phyloP scores from a whole-genome alignment of 2,329 filamentous ascomycete species.

The Aspergillus ochraceus region DNA sequence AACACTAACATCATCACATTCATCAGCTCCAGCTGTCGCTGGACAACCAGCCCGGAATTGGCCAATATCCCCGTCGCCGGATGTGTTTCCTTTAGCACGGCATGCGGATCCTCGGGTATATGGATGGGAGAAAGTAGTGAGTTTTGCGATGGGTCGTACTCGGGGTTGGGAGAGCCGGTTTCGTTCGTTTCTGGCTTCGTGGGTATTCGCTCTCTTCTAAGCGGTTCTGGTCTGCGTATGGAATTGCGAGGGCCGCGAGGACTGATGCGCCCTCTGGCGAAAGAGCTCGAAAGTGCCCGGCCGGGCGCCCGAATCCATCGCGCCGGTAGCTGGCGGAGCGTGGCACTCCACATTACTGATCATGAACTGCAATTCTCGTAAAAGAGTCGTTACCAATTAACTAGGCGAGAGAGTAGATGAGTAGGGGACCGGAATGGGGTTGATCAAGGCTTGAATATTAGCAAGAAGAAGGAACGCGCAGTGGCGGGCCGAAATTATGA shows the following conservation, averaged over 20 bases:
- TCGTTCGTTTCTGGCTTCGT: constrained; percentile 13
- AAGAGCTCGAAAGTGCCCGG: constrained; percentile 29
- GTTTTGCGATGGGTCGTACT: constrained; percentile 44
- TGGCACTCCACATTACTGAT: constrained; percentile 31
- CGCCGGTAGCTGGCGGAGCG: constrained; percentile 22
- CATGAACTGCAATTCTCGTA: not conserved
- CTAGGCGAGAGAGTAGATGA: not conserved
- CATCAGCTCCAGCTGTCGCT: constrained; percentile 65
- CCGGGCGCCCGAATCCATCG: constrained; percentile 21
- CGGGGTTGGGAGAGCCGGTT: constrained; percentile 42
- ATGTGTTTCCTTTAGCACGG: constrained; percentile 58
- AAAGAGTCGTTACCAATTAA: not conserved
- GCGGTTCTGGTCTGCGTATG: constrained; percentile 26
- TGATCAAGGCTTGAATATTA: not conserved
- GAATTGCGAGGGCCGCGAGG: constrained; percentile 33
- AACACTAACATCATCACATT: constrained; percentile 58
- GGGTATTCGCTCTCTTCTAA: constrained; percentile 9
- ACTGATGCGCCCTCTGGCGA: constrained; percentile 23
- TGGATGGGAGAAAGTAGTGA: constrained; percentile 60
- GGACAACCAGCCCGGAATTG: constrained; percentile 63
- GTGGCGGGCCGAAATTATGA: constrained; percentile 19
- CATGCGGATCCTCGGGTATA: constrained; percentile 61
- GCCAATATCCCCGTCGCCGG: constrained; percentile 59
- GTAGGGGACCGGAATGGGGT: not conserved
- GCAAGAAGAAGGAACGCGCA: constrained; percentile 1